Evolutionary conservation across 2,329 filamentous ascomycete species (phyloP), one percentile per base, ranked within the genome.

Genomic region (Botrytis tulipae): DNA sequence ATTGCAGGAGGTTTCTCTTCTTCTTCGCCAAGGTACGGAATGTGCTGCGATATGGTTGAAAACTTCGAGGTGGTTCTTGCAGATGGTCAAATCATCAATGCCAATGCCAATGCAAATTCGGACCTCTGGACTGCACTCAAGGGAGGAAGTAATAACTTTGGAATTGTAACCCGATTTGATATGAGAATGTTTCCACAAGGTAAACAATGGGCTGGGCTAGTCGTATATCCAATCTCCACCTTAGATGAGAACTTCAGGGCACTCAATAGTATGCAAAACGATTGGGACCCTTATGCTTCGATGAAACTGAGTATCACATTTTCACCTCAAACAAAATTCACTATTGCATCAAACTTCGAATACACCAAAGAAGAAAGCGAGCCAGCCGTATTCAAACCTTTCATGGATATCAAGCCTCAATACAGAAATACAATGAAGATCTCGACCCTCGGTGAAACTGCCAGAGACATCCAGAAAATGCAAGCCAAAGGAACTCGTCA

Each of bases 91-190:
- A 81, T 88, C 10, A 78, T 83, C 3, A 80, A 77, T 0, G 81
- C 82, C 81, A 86, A 84, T 4, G 78, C 83, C 22, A 78, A 78
- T 0, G 48, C 70, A 16, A 80, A 89, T 75, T 75, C 83, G 0
- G 87, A 89, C 70, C 82, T 90, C 12, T 89, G 83, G 80, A 83
- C 82, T 76, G 87, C 85, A 0, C 83, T 90, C 6, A 85, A 86
- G 70, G 88, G 88, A 10, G 88, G 88, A n/a, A 51, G 54, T 1
- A 71, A 65, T 10, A 65, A 71, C 32, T 71, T 86, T 75, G 88
- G 87, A 46, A 83, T 87, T 73, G 84, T 87, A 16, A 85, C 85
- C 10, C 81, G 81, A 10, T 87, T 85, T 76, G 79, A 84, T 18
- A 78, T 88, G 20, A 80, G 84, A 76, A 84, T 84, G 0, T 82